phyloP scores from a whole-genome alignment of 2,329 filamentous ascomycete genomes.

The Colletotrichum echinochloae region DNA sequence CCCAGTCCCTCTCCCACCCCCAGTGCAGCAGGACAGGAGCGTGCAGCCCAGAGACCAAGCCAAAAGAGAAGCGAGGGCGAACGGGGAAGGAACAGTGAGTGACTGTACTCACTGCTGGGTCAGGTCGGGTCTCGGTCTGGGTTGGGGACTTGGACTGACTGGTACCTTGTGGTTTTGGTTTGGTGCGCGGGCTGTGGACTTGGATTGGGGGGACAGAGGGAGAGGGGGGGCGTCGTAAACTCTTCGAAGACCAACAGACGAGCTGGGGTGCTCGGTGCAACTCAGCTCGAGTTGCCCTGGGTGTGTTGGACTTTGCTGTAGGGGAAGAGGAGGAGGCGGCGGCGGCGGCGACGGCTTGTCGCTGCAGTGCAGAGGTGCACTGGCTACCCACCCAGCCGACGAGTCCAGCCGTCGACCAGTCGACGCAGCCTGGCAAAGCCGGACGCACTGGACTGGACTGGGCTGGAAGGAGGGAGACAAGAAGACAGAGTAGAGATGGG shows the following conservation, averaged over 20 bases:
- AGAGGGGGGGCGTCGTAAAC: not conserved
- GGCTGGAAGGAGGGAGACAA: slow-evolving; percentile 2
- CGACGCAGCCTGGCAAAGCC: slow-evolving; percentile 16
- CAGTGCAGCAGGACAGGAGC: slow-evolving; percentile 25
- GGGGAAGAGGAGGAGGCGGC: not conserved
- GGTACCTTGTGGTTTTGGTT: slow-evolving; percentile 31
- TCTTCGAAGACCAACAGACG: slow-evolving; percentile 4
- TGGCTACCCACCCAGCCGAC: slow-evolving; percentile 25
- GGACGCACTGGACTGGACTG: slow-evolving; percentile 4
- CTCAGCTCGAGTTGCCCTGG: slow-evolving; percentile 25
- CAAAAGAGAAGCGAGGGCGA: slow-evolving; percentile 32
- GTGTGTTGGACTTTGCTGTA: not conserved
- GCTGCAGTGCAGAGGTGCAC: slow-evolving; percentile 29
- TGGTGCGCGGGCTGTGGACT: slow-evolving; percentile 32
- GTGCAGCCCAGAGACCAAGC: slow-evolving; percentile 34
- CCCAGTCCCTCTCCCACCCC: slow-evolving; percentile 4
- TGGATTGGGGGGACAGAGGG: slow-evolving; percentile 16
- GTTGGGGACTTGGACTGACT: slow-evolving; percentile 34
- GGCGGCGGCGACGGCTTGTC: slow-evolving; percentile 2
- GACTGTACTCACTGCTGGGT: slow-evolving; percentile 26
- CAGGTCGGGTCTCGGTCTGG: slow-evolving; percentile 9
- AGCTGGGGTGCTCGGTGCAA: slow-evolving; percentile 28
- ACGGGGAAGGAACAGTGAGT: slow-evolving; percentile 29
- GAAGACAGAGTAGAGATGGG: slow-evolving; percentile 17
- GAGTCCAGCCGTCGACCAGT: not conserved